A percentile compares a stretch with the other conserved stretches of the same genome.
Evolutionary conservation across 306 rosid genomes (phyloP).

Genomic region (Styphnolobium japonicum): DNA sequence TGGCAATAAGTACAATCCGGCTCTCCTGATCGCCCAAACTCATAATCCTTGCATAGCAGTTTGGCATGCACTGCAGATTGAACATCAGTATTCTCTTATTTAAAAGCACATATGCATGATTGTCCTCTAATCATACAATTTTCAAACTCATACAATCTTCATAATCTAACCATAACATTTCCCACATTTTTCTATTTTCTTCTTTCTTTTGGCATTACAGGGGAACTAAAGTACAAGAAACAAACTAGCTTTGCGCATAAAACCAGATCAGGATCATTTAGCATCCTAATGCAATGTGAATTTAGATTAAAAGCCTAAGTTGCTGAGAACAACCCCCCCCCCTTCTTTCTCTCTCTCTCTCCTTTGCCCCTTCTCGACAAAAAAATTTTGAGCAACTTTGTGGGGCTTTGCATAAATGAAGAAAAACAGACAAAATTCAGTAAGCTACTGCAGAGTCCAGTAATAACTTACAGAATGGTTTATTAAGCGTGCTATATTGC

Average conservation of each 20-base stretch:
- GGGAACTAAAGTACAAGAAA: not conserved
- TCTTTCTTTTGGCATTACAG: not conserved
- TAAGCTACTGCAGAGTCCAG: not conserved
- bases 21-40: slow-evolving; percentile 63
- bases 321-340: not conserved
- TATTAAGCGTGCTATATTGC: slow-evolving; percentile 90
- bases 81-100: slow-evolving; percentile 24
- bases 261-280: not conserved
- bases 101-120: slow-evolving; percentile 18
- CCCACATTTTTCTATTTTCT: not conserved
- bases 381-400: not conserved
- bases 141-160: not conserved
- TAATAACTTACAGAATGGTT: slow-evolving; percentile 84
- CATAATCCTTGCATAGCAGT: slow-evolving; percentile 94
- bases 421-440: not conserved
- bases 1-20: slow-evolving; percentile 92
- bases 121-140: not conserved
- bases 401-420: not conserved
- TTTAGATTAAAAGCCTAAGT: not conserved
- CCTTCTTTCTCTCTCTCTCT: no score
- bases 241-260: not conserved
- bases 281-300: not conserved
- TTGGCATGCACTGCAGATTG: slow-evolving; percentile 87
- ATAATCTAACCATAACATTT: not conserved
- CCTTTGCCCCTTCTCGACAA: no score